Evolutionary conservation across 306 rosid species (phyloP).

Genomic region (Vachellia collinsii): DNA sequence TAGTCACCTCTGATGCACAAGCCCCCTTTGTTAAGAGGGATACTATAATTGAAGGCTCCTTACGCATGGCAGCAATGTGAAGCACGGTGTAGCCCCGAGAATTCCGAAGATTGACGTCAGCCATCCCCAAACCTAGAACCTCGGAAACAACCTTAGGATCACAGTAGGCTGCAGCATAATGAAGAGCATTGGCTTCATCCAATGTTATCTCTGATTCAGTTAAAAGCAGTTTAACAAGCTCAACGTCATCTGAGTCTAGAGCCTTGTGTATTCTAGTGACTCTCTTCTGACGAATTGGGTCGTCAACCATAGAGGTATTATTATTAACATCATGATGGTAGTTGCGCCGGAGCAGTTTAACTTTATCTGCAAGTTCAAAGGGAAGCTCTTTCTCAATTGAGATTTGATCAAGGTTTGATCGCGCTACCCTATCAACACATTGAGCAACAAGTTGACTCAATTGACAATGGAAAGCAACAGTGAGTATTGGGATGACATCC

Average conservation of each 20-base stretch:
- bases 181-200: slow-evolving; percentile 84
- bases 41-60: slow-evolving; percentile 75
- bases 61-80: slow-evolving; percentile 92
- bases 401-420: slow-evolving; percentile 74
- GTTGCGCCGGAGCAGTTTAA: slow-evolving; percentile 52
- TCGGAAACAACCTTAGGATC: slow-evolving; percentile 93
- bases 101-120: slow-evolving; percentile 69
- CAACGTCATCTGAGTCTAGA: slow-evolving; percentile 90
- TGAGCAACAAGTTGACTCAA: slow-evolving; percentile 61
- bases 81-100: slow-evolving; percentile 76
- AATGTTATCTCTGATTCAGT: slow-evolving; percentile 69
- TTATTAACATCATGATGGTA: slow-evolving; percentile 52
- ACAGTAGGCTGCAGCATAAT: slow-evolving; percentile 90
- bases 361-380: slow-evolving; percentile 50
- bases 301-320: slow-evolving; percentile 41
- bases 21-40: slow-evolving; percentile 79
- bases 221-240: slow-evolving; percentile 78
- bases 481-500: slow-evolving; percentile 80
- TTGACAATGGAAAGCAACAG: slow-evolving; percentile 73
- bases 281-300: slow-evolving; percentile 53
- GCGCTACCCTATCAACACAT: slow-evolving; percentile 74
- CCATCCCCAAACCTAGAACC: slow-evolving; percentile 65
- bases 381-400: slow-evolving; percentile 85
- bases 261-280: slow-evolving; percentile 79
- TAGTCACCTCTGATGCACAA: slow-evolving; percentile 65